Conservation (phyloP, 2,329 filamentous ascomycete genomes). For the Chaetomiaceae sp. region DNA sequence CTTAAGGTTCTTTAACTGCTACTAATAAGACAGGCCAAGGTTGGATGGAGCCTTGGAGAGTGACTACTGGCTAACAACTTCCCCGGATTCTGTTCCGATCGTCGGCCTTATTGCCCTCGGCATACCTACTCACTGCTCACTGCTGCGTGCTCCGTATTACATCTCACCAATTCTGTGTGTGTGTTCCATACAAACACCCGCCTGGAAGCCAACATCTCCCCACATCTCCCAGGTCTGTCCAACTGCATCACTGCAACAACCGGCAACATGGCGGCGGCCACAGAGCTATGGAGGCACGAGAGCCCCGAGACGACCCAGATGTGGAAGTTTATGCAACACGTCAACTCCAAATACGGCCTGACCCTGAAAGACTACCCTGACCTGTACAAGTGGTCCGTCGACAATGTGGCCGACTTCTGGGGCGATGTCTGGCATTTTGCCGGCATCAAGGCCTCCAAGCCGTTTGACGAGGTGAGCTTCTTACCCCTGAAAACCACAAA, state of each 20-base stretch:
- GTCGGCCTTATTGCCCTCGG: neutral
- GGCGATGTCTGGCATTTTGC: slow-evolving; percentile 78
- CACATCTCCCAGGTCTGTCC: too few species aligned
- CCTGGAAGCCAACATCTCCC: neutral
- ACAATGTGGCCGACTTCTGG: slow-evolving; percentile 75
- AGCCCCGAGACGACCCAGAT: slow-evolving; percentile 64
- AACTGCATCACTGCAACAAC: neutral
- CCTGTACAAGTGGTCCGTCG: slow-evolving; percentile 82
- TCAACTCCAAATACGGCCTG: slow-evolving; percentile 64
- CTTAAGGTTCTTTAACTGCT: too few species aligned
- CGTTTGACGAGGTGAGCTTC: slow-evolving; percentile 53
- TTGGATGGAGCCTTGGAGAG: too few species aligned
- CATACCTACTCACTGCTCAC: too few species aligned
- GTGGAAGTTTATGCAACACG: slow-evolving; percentile 62
- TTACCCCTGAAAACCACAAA: neutral
- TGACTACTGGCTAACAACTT: neutral
- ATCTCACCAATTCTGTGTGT: too few species aligned
- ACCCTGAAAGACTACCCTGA: slow-evolving; percentile 62
- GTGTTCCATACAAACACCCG: too few species aligned
- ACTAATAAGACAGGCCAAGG: too few species aligned
- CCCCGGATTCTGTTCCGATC: neutral
- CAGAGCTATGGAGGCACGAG: slow-evolving; percentile 67
- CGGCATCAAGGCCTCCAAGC: slow-evolving; percentile 63
- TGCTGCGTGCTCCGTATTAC: too few species aligned
- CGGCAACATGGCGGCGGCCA: too few species aligned